A percentile compares a stretch with the other conserved stretches of the same genome.
phyloP scores from a whole-genome alignment of 192 early-diverging fungal species.

The Gaertneriomyces semiglobifer region DNA sequence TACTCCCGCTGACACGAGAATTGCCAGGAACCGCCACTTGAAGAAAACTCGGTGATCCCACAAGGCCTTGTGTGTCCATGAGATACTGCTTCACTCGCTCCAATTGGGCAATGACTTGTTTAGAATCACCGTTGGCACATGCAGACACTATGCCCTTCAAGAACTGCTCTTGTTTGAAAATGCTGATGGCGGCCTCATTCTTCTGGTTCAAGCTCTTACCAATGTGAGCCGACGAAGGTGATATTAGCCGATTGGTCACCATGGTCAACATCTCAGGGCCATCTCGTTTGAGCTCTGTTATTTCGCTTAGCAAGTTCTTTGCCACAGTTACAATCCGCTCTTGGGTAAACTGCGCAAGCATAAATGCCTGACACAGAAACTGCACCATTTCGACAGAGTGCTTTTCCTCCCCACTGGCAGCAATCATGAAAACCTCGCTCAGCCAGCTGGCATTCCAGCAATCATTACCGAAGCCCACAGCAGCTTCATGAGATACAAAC shows the following conservation, averaged over 20 bases:
- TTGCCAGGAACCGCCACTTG: conserved; percentile 34
- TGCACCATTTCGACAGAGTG: conserved; percentile 39
- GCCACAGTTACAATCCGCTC: conserved; percentile 67
- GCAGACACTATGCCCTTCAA: conserved; percentile 49
- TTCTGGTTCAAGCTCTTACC: conserved; percentile 23
- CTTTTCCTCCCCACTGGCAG: conserved; percentile 22
- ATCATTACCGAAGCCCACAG: conserved; percentile 50
- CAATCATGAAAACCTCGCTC: conserved; percentile 43
- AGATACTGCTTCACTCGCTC: conserved; percentile 17
- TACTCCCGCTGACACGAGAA: neutral
- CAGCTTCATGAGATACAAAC: conserved; percentile 53
- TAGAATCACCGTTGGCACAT: conserved; percentile 35
- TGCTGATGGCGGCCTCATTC: conserved; percentile 59
- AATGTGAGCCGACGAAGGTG: neutral
- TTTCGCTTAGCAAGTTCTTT: conserved; percentile 67
- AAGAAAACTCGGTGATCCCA: conserved; percentile 36
- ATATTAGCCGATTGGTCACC: conserved; percentile 33
- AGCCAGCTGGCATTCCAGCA: conserved; percentile 43
- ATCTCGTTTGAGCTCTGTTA: conserved; percentile 65
- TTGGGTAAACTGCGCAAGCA: conserved; percentile 64
- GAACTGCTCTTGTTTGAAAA: conserved; percentile 68
- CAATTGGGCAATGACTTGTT: conserved; percentile 6
- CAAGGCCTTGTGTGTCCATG: conserved; percentile 5
- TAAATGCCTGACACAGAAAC: conserved; percentile 42
- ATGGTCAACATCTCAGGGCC: conserved; percentile 53